Percentiles rank a stretch among this genome's conserved stretches.
These are phyloP conservation scores for Babesia ovata DNA, from an alignment of 169 alveolate genomes.

Conservation along the genomic window DNA sequence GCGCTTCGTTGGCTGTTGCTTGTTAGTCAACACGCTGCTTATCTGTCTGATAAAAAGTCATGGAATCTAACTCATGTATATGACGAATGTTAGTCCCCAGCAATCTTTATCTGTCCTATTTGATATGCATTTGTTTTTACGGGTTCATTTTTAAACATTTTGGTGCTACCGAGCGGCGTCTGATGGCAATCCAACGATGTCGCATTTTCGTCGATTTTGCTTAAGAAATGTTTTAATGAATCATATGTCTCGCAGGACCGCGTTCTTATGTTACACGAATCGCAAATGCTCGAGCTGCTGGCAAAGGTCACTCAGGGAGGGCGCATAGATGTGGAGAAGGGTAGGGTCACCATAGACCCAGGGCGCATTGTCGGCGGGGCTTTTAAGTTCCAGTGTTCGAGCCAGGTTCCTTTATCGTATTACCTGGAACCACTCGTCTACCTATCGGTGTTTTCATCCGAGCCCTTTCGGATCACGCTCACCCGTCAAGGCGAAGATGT, in stretches of 20 bases:
- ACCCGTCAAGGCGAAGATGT: constrained; percentile 15
- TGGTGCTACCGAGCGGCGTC: background rate
- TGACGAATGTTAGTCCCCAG: too few relatives aligned
- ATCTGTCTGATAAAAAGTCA: too few relatives aligned
- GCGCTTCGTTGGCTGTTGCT: background rate
- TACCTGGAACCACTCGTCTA: constrained; percentile 65
- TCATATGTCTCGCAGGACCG: constrained; percentile 6
- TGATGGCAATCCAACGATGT: background rate
- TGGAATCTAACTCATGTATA: too few relatives aligned
- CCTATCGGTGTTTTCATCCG: constrained; percentile 54
- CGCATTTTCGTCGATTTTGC: background rate
- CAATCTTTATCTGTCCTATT: too few relatives aligned
- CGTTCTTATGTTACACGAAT: constrained; percentile 31
- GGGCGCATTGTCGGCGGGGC: constrained; percentile 64
- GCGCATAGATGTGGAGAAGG: constrained; percentile 42
- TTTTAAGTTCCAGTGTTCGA: constrained; percentile 36
- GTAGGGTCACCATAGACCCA: constrained; percentile 38
- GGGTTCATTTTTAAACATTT: too few relatives aligned
- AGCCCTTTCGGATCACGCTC: constrained; percentile 30
- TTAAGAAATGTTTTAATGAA: background rate
- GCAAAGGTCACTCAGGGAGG: constrained; percentile 62
- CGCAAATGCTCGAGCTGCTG: constrained; percentile 44
- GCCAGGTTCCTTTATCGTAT: constrained; percentile 46
- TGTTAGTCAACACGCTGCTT: too few relatives aligned
- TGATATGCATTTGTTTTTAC: background rate